Percentiles rank a stretch among this genome's conserved stretches.
Conservation (phyloP, 2,329 filamentous ascomycete genomes). For the Chalara sp. region DNA sequence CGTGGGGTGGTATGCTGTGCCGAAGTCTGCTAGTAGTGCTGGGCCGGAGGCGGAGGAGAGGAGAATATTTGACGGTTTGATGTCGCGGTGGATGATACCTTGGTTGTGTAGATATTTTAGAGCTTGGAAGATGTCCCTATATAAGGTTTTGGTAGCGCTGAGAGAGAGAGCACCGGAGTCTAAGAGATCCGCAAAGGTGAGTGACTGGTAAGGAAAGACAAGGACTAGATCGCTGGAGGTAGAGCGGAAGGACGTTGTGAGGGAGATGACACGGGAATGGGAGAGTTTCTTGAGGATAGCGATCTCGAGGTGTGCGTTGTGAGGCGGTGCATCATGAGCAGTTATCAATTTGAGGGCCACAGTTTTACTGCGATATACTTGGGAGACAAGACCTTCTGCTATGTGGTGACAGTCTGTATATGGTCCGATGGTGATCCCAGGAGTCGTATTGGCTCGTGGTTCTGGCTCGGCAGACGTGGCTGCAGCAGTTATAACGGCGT, state of each 20-base stretch:
- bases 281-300: slow-evolving; percentile 59
- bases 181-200: slow-evolving; percentile 66
- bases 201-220: slow-evolving; percentile 76
- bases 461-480: slow-evolving; percentile 13
- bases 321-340: slow-evolving; percentile 66
- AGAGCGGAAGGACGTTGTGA: slow-evolving; percentile 70
- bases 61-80: slow-evolving; percentile 89
- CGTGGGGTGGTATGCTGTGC: slow-evolving; percentile 72
- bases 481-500: slow-evolving; percentile 29
- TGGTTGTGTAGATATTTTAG: slow-evolving; percentile 64
- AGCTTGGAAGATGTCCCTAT: slow-evolving; percentile 60
- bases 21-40: slow-evolving; percentile 83
- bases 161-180: slow-evolving; percentile 35
- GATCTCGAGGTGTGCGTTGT: slow-evolving; percentile 75
- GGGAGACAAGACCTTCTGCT: slow-evolving; percentile 70
- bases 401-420: slow-evolving; percentile 48
- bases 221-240: slow-evolving; percentile 67
- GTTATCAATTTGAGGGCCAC: slow-evolving; percentile 83
- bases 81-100: slow-evolving; percentile 83
- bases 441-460: slow-evolving; percentile 20
- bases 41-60: slow-evolving; percentile 61
- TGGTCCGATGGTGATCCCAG: slow-evolving; percentile 43
- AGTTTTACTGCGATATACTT: slow-evolving; percentile 61
- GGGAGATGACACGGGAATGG: slow-evolving; percentile 53
- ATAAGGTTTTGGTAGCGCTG: slow-evolving; percentile 36